A percentile compares a stretch with the other conserved stretches of the same genome.
These are phyloP conservation scores for Aspergillus novoparasiticus DNA, from an alignment of 2,329 filamentous ascomycete species.

Conservation along the genomic window DNA sequence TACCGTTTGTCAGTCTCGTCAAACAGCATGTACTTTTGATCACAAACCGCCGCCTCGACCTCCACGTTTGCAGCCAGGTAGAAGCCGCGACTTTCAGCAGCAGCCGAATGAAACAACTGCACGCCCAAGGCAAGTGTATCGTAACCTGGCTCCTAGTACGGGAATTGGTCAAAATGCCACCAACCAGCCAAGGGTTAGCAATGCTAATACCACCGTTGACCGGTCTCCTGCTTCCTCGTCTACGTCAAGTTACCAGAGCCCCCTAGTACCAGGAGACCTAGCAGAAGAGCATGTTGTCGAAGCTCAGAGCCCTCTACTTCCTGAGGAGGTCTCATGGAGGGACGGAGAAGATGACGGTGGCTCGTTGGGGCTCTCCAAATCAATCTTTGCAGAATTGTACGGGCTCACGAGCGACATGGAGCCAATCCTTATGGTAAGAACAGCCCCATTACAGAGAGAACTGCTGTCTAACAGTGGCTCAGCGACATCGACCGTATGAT, in stretches of 20 bases:
- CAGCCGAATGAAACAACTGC: neutral
- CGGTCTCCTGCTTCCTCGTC: neutral
- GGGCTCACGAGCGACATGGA: neutral
- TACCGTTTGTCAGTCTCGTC: neutral
- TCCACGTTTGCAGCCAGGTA: neutral
- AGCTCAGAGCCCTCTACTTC: neutral
- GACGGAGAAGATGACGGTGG: neutral
- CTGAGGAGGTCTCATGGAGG: no score
- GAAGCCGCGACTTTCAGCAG: neutral
- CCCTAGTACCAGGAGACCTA: neutral
- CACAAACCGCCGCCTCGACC: neutral
- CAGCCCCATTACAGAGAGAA: neutral
- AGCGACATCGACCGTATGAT: slow-evolving; percentile 2
- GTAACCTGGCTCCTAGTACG: neutral
- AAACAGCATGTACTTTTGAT: neutral
- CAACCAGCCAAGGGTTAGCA: neutral
- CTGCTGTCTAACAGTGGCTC: neutral
- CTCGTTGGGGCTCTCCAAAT: neutral
- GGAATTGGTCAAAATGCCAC: no score
- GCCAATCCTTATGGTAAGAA: neutral
- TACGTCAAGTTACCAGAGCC: neutral
- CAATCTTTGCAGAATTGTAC: neutral
- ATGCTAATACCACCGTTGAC: neutral
- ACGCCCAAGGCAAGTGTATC: neutral
- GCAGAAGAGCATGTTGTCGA: neutral